These are phyloP conservation scores for Syncephalastrum contaminatum DNA, from an alignment of 371 early-diverging fungal genomes.

Conservation along the genomic window DNA sequence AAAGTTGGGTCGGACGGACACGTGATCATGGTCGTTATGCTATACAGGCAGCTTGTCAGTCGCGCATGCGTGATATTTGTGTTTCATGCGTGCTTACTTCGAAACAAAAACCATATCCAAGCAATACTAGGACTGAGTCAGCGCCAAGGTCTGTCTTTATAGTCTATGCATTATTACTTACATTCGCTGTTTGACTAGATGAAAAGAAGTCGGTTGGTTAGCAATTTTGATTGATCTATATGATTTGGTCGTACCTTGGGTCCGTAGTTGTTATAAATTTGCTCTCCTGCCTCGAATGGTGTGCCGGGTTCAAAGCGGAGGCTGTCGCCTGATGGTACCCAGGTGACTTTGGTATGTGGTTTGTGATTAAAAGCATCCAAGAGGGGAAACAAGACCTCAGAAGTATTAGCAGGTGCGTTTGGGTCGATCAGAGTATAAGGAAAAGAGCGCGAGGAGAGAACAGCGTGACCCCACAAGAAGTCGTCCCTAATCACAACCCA, in stretches of 20 bases:
- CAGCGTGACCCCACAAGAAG: conserved; percentile 61
- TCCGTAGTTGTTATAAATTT: conserved; percentile 68
- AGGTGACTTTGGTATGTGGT: conserved; percentile 52
- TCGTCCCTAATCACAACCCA: conserved; percentile 35
- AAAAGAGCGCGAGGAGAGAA: conserved; percentile 61
- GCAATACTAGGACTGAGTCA: conserved; percentile 29
- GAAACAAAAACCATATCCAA: conserved; percentile 68
- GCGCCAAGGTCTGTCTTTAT: neutral
- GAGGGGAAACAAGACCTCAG: conserved; percentile 56
- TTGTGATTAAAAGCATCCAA: conserved; percentile 60
- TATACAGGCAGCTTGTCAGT: conserved; percentile 5
- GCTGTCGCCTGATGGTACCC: conserved; percentile 35
- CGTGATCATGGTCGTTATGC: conserved; percentile 50
- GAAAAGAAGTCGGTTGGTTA: neutral
- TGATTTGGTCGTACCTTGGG: conserved; percentile 46
- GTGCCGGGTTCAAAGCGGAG: conserved; percentile 41
- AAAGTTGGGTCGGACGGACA: conserved; percentile 58
- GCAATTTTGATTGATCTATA: neutral
- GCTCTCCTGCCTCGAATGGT: conserved; percentile 32
- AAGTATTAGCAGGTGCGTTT: conserved; percentile 11
- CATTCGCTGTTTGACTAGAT: conserved; percentile 68
- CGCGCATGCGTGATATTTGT: neutral
- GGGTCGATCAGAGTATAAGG: conserved; percentile 51
- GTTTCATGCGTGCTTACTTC: conserved; percentile 23
- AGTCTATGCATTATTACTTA: conserved; percentile 37